phyloP scores from a whole-genome alignment of 2,329 filamentous ascomycete genomes.

The Xylaria sp. region DNA sequence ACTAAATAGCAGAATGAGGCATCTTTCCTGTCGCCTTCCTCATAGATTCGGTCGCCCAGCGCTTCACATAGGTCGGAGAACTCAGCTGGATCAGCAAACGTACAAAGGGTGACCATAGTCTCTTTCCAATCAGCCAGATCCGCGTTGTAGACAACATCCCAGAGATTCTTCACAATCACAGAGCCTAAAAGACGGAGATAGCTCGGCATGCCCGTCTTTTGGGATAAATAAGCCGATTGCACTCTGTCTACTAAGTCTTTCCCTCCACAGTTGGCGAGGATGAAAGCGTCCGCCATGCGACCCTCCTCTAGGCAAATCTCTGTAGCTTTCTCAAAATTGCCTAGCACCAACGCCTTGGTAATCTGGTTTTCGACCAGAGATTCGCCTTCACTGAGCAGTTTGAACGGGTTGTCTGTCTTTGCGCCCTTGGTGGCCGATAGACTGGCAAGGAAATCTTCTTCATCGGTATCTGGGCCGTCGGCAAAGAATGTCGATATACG shows the following conservation, averaged over 20 bases:
- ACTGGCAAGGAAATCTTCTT: conserved; percentile 85
- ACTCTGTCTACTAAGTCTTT: conserved; percentile 94
- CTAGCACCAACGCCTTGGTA: conserved; percentile 85
- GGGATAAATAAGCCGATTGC: conserved; percentile 86
- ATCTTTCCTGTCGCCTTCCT: conserved; percentile 79
- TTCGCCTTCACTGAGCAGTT: conserved; percentile 84
- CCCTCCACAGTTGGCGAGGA: conserved; percentile 96
- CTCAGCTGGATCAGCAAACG: conserved; percentile 87
- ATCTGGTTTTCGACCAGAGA: conserved; percentile 83
- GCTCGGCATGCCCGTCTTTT: conserved; percentile 82
- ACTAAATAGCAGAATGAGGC: conserved; percentile 96
- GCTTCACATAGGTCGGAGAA: conserved; percentile 96
- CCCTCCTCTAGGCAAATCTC: conserved; percentile 88
- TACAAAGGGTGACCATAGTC: conserved; percentile 93
- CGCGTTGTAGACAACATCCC: conserved; percentile 97
- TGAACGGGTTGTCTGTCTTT: conserved; percentile 93
- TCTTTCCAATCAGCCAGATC: conserved; percentile 95
- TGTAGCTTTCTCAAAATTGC: conserved; percentile 87
- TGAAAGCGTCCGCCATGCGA: conserved; percentile 92
- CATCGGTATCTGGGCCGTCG: conserved; percentile 69
- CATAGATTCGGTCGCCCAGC: conserved; percentile 87
- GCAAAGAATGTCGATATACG: conserved; percentile 80
- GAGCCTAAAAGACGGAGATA: conserved; percentile 90
- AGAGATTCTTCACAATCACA: conserved; percentile 94
- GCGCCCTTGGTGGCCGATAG: conserved; percentile 87